phyloP scores from a whole-genome alignment of 345 rosid genomes.

The Ceriops decandra region DNA sequence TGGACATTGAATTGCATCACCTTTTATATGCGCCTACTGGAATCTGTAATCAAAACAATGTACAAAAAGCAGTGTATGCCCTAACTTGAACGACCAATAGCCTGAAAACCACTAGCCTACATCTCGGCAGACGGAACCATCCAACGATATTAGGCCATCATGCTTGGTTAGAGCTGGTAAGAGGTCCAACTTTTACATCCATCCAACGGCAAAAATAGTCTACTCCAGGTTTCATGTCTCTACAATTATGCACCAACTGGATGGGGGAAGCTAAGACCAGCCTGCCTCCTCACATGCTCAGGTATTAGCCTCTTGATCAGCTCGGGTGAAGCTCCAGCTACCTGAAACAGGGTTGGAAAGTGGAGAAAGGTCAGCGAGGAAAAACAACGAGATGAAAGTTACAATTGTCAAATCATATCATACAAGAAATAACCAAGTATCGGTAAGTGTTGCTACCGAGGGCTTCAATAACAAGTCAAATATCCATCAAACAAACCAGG shows the following conservation, averaged over 20 bases:
- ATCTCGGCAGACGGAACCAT: no score
- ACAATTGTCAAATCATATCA: not conserved
- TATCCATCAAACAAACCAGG: not conserved
- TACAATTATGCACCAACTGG: conserved; percentile 34
- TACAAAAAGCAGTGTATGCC: not conserved
- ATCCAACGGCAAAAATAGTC: not conserved
- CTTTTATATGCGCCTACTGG: not conserved
- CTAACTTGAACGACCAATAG: no score
- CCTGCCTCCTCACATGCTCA: conserved; percentile 53
- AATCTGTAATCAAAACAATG: not conserved
- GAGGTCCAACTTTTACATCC: no score
- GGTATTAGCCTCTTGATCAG: conserved; percentile 68
- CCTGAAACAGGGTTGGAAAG: conserved; percentile 29
- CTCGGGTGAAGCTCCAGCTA: conserved; percentile 64
- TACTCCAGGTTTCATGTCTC: not conserved
- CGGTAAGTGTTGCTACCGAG: not conserved
- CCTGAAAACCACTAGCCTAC: not conserved
- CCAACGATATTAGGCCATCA: not conserved
- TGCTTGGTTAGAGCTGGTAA: not conserved
- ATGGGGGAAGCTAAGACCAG: conserved; percentile 33
- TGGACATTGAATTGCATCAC: not conserved
- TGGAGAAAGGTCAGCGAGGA: not conserved
- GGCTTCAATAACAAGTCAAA: not conserved
- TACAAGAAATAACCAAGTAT: not conserved
- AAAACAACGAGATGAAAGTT: not conserved